These are phyloP conservation scores for Pisolithus albus DNA, from an alignment of 768 basidiomycete genomes.

Conservation along the genomic window DNA sequence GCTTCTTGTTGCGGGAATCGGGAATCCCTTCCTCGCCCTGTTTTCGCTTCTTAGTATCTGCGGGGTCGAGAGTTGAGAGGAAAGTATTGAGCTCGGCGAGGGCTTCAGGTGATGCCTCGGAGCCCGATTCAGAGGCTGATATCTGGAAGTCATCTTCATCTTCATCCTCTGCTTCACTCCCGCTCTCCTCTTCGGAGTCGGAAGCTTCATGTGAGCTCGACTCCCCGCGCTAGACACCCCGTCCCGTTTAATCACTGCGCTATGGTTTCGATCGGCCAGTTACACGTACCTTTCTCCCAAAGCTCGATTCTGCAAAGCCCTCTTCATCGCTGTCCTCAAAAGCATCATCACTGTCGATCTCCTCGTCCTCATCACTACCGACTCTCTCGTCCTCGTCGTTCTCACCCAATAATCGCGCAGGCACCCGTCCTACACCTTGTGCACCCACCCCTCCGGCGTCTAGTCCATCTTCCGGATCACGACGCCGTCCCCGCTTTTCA, in stretches of 20 bases:
- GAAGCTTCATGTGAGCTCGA: conserved; percentile 7
- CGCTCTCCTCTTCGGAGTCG: conserved; percentile 22
- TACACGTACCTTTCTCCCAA: conserved; percentile 19
- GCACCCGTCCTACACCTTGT: conserved; percentile 28
- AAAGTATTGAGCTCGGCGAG: conserved; percentile 67
- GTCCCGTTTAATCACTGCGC: conserved; percentile 21
- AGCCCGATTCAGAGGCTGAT: conserved; percentile 41
- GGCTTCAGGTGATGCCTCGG: conserved; percentile 43
- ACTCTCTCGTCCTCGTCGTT: conserved; percentile 47
- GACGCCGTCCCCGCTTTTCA: conserved; percentile 31
- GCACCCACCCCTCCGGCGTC: conserved; percentile 25
- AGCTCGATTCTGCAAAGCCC: conserved; percentile 57
- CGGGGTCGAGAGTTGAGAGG: conserved; percentile 55
- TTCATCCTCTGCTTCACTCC: conserved; percentile 29
- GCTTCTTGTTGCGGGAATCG: conserved; percentile 38
- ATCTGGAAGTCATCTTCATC: conserved; percentile 42
- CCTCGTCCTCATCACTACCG: conserved; percentile 72
- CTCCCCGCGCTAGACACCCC: conserved; percentile 11
- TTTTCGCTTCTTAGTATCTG: conserved; percentile 54
- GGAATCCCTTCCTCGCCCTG: conserved; percentile 11
- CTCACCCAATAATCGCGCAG: conserved; percentile 47
- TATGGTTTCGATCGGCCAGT: not conserved
- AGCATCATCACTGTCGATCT: conserved; percentile 78
- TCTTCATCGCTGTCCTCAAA: conserved; percentile 81
- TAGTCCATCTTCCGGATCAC: conserved; percentile 36